Evolutionary conservation across 2,329 filamentous ascomycete species (phyloP), one percentile per base, ranked within the genome.

Genomic region (Ophiostoma piceae): DNA sequence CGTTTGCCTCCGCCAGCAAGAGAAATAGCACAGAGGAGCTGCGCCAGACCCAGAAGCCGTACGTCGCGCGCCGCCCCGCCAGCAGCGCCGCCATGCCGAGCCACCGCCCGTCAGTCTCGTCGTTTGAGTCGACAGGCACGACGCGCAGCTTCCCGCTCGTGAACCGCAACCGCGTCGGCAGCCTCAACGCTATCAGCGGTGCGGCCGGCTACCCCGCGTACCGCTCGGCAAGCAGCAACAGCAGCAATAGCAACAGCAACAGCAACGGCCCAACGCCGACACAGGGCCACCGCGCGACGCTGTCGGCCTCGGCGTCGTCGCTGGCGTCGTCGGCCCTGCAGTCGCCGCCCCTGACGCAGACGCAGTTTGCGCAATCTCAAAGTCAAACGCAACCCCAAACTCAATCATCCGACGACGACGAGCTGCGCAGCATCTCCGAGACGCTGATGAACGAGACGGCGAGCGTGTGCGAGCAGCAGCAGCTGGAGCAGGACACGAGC

Each of bases 71-170:
- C 32, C 81, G 83, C 7, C 82, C 84, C 67, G 82, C 80, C 66
- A 79, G 78, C 60, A 79, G 78, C 19, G 78, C 79, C 1, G 75
- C 77, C 1, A 77, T 78, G 29, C 77, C 69, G 4, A 67, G 80
- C 69, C 85, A 88, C 74, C 84, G 85, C 1, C 84, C 86, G 6
- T 87, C 86, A 0, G 77, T 84, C 29, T 84, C 85, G 3, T 87
- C 85, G 0, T 81, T 87, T 71, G 84, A 84, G 65, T 89, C 86
- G 0, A 82, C 80, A 0, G 85, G 85, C 19, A 88, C 87, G 1
- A 85, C 83, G 67, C 81, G 87, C 73, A 89, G 85, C 75, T 89
- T 89, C 72, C 87, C 87, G 0, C 79, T 89, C 5, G 82, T 88
- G 9, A 75, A 73, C 51, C 71, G 73, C 64, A 74, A 69, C 62